Percentiles rank a stretch among this genome's conserved stretches.
Conservation (phyloP, 768 basidiomycete genomes). For the Serendipita indica region DNA sequence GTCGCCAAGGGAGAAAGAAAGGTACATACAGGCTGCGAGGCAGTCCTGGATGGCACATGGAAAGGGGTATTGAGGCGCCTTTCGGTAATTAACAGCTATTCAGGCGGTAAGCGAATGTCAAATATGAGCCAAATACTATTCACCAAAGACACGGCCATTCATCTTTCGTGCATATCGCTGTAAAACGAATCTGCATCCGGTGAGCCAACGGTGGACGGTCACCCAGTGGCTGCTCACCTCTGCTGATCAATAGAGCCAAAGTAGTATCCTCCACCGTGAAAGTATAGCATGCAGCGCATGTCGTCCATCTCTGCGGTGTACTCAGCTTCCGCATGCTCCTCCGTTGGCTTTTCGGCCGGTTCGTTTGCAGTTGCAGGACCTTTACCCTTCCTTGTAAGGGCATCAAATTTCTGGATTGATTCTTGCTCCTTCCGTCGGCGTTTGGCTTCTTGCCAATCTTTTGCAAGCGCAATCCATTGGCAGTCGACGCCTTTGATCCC, state of each 20-base stretch:
- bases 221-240: slow-evolving; percentile 31
- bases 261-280: slow-evolving; percentile 68
- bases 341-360: slow-evolving; percentile 10
- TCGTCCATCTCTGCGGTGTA: slow-evolving; percentile 66
- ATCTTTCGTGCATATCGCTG: slow-evolving; percentile 80
- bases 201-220: slow-evolving; percentile 39
- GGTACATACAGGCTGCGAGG: slow-evolving; percentile 61
- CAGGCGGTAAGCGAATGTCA: slow-evolving; percentile 5
- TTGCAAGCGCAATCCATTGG: slow-evolving; percentile 72
- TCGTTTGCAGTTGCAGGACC: too few relatives aligned
- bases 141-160: slow-evolving; percentile 75
- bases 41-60: slow-evolving; percentile 85
- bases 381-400: slow-evolving; percentile 4
- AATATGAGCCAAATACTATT: slow-evolving; percentile 32
- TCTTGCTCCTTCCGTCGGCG: slow-evolving; percentile 17
- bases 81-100: slow-evolving; percentile 33
- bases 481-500: slow-evolving; percentile 46
- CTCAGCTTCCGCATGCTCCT: slow-evolving; percentile 18
- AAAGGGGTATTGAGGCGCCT: slow-evolving; percentile 96
- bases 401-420: not conserved
- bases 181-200: not conserved
- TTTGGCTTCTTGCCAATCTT: slow-evolving; percentile 63
- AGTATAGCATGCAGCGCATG: slow-evolving; percentile 70
- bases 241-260: slow-evolving; percentile 70
- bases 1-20: not conserved